Conservation (phyloP, 2,329 filamentous ascomycete species). For the Sporothrix phasma region DNA sequence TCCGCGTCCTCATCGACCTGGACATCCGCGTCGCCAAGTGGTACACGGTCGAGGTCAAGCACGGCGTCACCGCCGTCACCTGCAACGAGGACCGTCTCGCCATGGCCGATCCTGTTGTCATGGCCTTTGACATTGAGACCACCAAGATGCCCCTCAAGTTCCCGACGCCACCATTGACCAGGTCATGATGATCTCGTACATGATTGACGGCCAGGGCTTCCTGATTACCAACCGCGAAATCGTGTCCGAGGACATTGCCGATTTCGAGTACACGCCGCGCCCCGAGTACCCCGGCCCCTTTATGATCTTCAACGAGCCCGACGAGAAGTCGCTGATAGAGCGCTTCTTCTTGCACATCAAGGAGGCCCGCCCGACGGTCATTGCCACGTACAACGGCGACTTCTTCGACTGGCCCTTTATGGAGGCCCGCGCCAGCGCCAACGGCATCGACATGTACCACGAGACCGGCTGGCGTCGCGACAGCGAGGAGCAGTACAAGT, state of each 20-base stretch:
- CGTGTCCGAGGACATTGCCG: conserved; percentile 90
- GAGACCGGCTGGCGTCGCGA: conserved; percentile 97
- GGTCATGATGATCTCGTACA: conserved; percentile 99
- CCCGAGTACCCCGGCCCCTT: conserved; percentile 93
- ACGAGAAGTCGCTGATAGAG: conserved; percentile 80
- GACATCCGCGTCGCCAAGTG: conserved; percentile 94
- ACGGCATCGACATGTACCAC: conserved; percentile 98
- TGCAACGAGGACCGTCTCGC: conserved; percentile 81
- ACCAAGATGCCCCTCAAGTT: conserved; percentile 94
- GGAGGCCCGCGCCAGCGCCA: conserved; percentile 81
- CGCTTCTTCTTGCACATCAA: conserved; percentile 95
- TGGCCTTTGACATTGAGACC: conserved; percentile 99
- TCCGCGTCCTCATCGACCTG: conserved; percentile 95
- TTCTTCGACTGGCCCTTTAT: conserved; percentile 99
- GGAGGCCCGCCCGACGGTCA: conserved; percentile 86
- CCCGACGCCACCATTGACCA: conserved; percentile 91
- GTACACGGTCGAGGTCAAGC: conserved; percentile 92
- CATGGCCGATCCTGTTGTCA: conserved; percentile 90
- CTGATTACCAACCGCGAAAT: conserved; percentile 97
- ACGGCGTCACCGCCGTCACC: conserved; percentile 72
- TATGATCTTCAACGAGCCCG: conserved; percentile 95
- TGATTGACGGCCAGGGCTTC: conserved; percentile 98
- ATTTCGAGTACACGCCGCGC: conserved; percentile 97
- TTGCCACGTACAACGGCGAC: conserved; percentile 99
- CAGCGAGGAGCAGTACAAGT: conserved; percentile 91